Evolutionary conservation across 129 eudicot genomes (phyloP), one percentile per base, ranked within the genome.

Genomic region (Lonicera japonica): DNA sequence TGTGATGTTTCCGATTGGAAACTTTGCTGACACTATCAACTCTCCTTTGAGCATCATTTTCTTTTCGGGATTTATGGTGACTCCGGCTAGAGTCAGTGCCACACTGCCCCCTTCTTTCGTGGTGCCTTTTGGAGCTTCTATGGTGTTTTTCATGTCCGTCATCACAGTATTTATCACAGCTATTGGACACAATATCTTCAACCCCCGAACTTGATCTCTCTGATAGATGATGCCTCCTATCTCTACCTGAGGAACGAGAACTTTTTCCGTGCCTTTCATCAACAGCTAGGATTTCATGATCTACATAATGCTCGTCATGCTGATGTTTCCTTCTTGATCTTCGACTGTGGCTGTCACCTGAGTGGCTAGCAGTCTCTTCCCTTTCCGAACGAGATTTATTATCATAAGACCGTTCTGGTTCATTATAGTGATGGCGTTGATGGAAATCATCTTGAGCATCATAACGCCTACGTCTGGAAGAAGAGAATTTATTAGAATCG

Each of bases 141-240:
- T 66, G 64, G 41, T 73, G 69, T 61, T 68, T 79, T n/a, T n/a
- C n/a, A 68, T 77, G 56, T 54, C 85, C 72, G 58, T 20, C 71
- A 21, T 77, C 82, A 57, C 60, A 72, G 62, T 68, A 56, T 67
- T 68, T 68, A 40, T 77, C 64, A 64, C 73, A 64, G 62, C 80
- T 75, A 51, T 71, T 77, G 40, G 69, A 61, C 22, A 63, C n/a
- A n/a, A n/a, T 51, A 47, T 82, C 70, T 53, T 77, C 88, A 57
- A 64, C 73, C 34, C 81, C 87, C 8, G 94, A 75, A 46, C 56
- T 64, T 58, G 94, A 80, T 82, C 83, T 85, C 61, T 80, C 82
- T 23, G 77, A 63, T 48, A 73, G 81, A 70, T 56, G 58, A 5
- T 71, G 59, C 65, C 75, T 75, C 36, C 63, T 72, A 66, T 87